Percentiles rank a stretch among this genome's conserved stretches.
phyloP scores from a whole-genome alignment of 2,329 filamentous ascomycete genomes.

The Aspergillus transmontanensis region DNA sequence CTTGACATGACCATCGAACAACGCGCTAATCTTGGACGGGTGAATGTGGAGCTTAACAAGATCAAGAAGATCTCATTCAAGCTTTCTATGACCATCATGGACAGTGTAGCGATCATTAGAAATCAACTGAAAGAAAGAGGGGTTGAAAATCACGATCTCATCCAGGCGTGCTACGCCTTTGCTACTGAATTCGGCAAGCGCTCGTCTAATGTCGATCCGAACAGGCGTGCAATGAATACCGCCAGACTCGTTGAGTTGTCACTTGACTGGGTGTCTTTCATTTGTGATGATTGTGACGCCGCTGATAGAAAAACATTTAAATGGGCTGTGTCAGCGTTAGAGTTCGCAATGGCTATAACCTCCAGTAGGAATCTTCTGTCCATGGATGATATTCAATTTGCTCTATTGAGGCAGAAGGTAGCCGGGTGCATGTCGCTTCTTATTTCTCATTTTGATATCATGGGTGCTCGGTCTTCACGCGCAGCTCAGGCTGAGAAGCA shows the following conservation, averaged over 20 bases:
- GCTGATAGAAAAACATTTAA: slow-evolving; percentile 95
- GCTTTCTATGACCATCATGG: slow-evolving; percentile 97
- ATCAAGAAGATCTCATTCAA: slow-evolving; percentile 96
- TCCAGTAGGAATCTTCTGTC: slow-evolving; percentile 90
- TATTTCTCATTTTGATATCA: slow-evolving; percentile 98
- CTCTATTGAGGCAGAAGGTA: slow-evolving; percentile 79
- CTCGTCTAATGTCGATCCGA: slow-evolving; percentile 91
- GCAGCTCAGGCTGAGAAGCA: slow-evolving; percentile 94
- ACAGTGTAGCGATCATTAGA: slow-evolving; percentile 91
- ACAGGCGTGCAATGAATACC: slow-evolving; percentile 94
- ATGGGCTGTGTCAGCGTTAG: slow-evolving; percentile 92
- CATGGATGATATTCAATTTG: slow-evolving; percentile 85
- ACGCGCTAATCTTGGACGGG: slow-evolving; percentile 87
- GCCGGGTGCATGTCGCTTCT: slow-evolving; percentile 96
- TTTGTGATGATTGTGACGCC: slow-evolving; percentile 93
- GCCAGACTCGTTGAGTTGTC: slow-evolving; percentile 90
- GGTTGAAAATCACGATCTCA: slow-evolving; percentile 88
- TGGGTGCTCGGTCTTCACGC: slow-evolving; percentile 90
- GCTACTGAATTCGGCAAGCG: slow-evolving; percentile 98
- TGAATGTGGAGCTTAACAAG: slow-evolving; percentile 87
- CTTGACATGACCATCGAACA: slow-evolving; percentile 90
- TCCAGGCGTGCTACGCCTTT: slow-evolving; percentile 97
- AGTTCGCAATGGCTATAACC: slow-evolving; percentile 98
- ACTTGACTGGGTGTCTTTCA: slow-evolving; percentile 96
- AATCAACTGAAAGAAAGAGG: slow-evolving; percentile 71